Conservation (phyloP, 352 stramenopile species). For the Phytophthora uliginosa region DNA sequence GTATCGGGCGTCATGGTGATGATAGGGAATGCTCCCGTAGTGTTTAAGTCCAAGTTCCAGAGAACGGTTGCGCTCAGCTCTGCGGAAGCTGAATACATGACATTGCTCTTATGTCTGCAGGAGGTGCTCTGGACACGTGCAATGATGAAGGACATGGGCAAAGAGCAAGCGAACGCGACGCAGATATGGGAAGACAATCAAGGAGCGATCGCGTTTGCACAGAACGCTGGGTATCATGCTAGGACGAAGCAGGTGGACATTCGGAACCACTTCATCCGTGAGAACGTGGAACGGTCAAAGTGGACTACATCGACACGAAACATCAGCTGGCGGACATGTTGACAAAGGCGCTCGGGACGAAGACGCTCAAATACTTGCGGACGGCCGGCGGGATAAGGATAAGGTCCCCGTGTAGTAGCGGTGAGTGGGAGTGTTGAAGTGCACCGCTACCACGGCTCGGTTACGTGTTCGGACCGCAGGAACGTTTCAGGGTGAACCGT, state of each 20-base stretch:
- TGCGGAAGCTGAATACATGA: no score
- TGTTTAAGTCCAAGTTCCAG: no score
- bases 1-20: no score
- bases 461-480: no score
- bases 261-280: conserved; percentile 10
- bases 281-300: conserved; percentile 12
- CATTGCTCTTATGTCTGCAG: no score
- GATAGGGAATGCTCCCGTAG: no score
- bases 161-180: no score
- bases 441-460: not conserved
- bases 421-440: conserved; percentile 21
- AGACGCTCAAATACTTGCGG: conserved; percentile 14
- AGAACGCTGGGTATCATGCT: conserved; percentile 11
- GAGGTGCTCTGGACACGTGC: no score
- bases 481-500: no score
- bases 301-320: conserved; percentile 9
- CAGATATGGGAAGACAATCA: no score
- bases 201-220: not conserved
- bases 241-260: conserved; percentile 15
- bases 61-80: no score
- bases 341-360: conserved; percentile 13
- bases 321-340: conserved; percentile 10
- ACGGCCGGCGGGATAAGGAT: not conserved
- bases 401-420: not conserved
- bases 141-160: no score